phyloP scores from a whole-genome alignment of 805 yeast species.

The Lipomyces sp. region DNA sequence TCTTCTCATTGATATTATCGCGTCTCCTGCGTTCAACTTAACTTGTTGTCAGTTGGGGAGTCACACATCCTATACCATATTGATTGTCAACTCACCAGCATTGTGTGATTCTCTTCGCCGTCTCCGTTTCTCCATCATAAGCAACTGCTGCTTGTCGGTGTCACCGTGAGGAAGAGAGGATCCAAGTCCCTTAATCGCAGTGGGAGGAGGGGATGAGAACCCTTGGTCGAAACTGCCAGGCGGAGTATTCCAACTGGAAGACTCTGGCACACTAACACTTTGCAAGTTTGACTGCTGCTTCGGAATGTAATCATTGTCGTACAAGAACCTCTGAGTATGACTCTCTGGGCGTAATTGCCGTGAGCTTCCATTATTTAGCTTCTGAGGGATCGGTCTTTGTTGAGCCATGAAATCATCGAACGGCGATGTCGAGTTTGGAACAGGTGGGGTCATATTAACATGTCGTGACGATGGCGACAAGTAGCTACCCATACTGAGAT shows the following conservation, averaged over 20 bases:
- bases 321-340: conserved; percentile 40
- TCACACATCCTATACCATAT: neutral
- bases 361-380: conserved; percentile 20
- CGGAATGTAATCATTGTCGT: conserved; percentile 37
- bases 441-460: conserved; percentile 38
- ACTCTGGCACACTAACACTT: conserved; percentile 32
- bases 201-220: conserved; percentile 29
- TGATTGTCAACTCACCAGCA: conserved; percentile 50
- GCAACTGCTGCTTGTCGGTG: conserved; percentile 31
- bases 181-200: conserved; percentile 5
- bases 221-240: conserved; percentile 27
- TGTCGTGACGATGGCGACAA: conserved; percentile 32
- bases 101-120: conserved; percentile 89
- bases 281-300: conserved; percentile 33
- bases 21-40: conserved; percentile 85
- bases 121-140: conserved; percentile 51
- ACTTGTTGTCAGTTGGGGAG: neutral
- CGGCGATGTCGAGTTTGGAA: conserved; percentile 42
- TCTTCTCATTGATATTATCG: conserved; percentile 86
- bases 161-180: conserved; percentile 10
- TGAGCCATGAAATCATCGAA: conserved; percentile 41
- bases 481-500: conserved; percentile 25
- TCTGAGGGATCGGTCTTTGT: conserved; percentile 15
- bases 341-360: conserved; percentile 23
- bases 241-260: conserved; percentile 31